A percentile compares a stretch with the other conserved stretches of the same genome.
These are phyloP conservation scores for Phyllosticta citrichinensis DNA, from an alignment of 2,329 filamentous ascomycete genomes.

Conservation along the genomic window DNA sequence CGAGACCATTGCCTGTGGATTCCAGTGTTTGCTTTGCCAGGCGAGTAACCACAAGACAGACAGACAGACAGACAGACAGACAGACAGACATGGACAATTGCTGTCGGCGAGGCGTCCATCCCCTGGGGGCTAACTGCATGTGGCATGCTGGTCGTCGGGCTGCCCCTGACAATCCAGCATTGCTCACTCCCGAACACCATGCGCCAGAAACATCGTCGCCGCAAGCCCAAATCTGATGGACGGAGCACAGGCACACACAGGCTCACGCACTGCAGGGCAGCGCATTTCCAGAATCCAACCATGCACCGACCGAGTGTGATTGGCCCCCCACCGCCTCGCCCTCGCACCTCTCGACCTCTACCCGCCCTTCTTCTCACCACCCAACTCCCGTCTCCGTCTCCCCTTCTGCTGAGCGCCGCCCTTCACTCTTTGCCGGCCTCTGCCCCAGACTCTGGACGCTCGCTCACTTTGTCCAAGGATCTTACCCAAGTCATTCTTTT, in stretches of 20 bases:
- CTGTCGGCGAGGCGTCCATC: too few species aligned
- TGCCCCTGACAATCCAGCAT: background rate
- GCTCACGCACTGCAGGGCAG: background rate
- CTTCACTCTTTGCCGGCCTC: constrained; percentile 1
- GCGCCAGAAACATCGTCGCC: background rate
- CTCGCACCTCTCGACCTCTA: constrained; percentile 5
- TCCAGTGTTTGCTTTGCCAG: too few species aligned
- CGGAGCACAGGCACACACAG: background rate
- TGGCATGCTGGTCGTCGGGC: background rate
- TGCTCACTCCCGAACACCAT: background rate
- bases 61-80: too few species aligned
- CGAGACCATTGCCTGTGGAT: too few species aligned
- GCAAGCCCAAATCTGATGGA: background rate
- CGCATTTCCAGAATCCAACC: background rate
- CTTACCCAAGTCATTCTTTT: constrained; percentile 12
- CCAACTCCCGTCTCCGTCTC: constrained; percentile 1
- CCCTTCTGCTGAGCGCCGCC: constrained; percentile 4
- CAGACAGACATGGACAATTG: too few species aligned
- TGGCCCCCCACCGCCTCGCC: background rate
- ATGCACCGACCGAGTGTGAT: background rate
- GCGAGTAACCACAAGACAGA: too few species aligned
- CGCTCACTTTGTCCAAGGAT: constrained; percentile 1
- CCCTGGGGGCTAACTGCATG: background rate
- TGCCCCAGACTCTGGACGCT: constrained; percentile 2
- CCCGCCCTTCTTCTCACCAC: constrained; percentile 1